Evolutionary conservation across 2,329 filamentous ascomycete species (phyloP).

Genomic region (Cladosporium cucumerinum): DNA sequence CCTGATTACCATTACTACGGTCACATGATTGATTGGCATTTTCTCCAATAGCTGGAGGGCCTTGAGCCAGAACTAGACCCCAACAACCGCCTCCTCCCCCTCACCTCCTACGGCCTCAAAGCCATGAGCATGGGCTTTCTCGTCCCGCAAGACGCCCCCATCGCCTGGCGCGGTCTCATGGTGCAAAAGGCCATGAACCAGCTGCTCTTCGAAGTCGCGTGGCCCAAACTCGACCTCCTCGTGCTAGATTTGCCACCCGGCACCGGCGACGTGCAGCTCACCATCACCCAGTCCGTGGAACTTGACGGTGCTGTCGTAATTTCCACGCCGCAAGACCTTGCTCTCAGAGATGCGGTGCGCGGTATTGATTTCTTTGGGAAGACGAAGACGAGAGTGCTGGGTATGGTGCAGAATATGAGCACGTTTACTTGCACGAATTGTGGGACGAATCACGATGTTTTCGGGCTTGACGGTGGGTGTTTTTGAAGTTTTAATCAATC

Average conservation of each 20-base stretch:
- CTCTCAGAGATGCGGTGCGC: conserved; percentile 85
- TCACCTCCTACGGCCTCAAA: conserved; percentile 93
- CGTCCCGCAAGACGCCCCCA: conserved; percentile 71
- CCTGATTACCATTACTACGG: background rate
- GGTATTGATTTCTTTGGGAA: conserved; percentile 92
- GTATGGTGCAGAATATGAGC: conserved; percentile 90
- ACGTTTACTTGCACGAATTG: conserved; percentile 72
- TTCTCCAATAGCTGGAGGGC: conserved; percentile 28
- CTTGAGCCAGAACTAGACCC: conserved; percentile 33
- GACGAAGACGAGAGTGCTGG: conserved; percentile 74
- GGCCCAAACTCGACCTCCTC: conserved; percentile 83
- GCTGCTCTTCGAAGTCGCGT: conserved; percentile 90
- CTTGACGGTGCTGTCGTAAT: conserved; percentile 85
- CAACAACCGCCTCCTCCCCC: conserved; percentile 73
- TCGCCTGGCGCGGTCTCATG: conserved; percentile 96
- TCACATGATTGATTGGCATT: background rate
- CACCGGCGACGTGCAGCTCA: conserved; percentile 92
- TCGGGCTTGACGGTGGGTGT: conserved; percentile 34
- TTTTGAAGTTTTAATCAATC: conserved; percentile 28
- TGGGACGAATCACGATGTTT: conserved; percentile 36
- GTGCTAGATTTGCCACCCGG: conserved; percentile 90
- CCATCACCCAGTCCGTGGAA: conserved; percentile 92
- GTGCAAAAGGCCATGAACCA: conserved; percentile 97
- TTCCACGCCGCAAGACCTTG: conserved; percentile 89
- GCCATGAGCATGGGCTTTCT: conserved; percentile 99